Base-by-base conservation (phyloP, 768 basidiomycete genomes). In the Boletus patriciae region DNA sequence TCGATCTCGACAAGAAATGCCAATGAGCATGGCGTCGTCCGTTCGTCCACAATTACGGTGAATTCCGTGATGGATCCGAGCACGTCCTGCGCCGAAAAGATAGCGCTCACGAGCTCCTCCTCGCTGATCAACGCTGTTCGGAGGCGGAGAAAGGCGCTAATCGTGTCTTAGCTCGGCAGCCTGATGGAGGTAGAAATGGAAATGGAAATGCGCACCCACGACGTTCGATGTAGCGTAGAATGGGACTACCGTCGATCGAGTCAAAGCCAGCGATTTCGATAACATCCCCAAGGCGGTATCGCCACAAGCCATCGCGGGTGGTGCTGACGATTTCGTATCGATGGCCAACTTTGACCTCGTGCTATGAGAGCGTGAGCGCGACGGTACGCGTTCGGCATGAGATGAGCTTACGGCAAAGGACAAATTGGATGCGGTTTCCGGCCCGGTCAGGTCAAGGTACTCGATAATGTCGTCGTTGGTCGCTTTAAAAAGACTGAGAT, bases 211-310 rank as follows among this genome's bases (percentile, higher is more conserved):
- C 57, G 27, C 48, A 67, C 66, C 59, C 54, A 9, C 61, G 54
- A 3, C 63, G 66, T 25, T 67, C 63, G 7, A 67, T 51, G 41
- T 54, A 67, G 36, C 57, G 61, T 31, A 65, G 19, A 11, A 67
- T 55, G 4, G 66, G 66, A 21, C 51, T 44, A 21, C 62, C 66
- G n/a, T 67, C 66, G 3, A 18, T 23, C 2, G 66, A 52, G 43
- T 64, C 54, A 49, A 64, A 62, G 2, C 63, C 66, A 4, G 43
- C 40, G 23, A 65, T 23, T 37, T 67, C 60, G 10, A 64, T 23
- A 36, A 66, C 50, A 43, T 66, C 66, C 4, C 66, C 66, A 3
- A 65, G 60, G 15, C 65, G 62, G n/a, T 67, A 62, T 15, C 62
- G 65, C 66, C 65, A 67, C 41, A 67, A 38, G 6, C 60, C 66